Percentiles rank a stretch among this genome's conserved stretches.
These are phyloP conservation scores for Warburgia ugandensis DNA, from an alignment of 164 flowering plant genomes.

Conservation along the genomic window DNA sequence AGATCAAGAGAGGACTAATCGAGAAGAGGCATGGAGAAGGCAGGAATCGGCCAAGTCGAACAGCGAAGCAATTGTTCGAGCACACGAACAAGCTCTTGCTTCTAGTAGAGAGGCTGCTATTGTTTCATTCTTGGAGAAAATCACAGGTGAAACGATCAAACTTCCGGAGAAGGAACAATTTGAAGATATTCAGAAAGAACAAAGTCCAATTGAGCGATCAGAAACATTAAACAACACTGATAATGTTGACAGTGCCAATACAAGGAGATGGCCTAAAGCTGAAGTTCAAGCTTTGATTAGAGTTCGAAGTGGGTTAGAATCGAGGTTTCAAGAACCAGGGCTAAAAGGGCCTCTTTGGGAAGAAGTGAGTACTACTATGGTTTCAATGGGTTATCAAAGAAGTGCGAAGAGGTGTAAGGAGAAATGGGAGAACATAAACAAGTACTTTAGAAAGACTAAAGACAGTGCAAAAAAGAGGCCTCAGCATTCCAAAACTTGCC, in stretches of 20 bases:
- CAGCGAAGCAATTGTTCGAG: not conserved
- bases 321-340: slow-evolving; percentile 10
- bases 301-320: slow-evolving; percentile 10
- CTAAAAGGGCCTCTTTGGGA: slow-evolving; percentile 15
- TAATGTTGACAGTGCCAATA: not conserved
- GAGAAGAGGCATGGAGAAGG: slow-evolving; percentile 13
- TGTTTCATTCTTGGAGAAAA: slow-evolving; percentile 11
- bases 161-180: not conserved
- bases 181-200: not conserved
- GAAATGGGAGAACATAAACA: slow-evolving; percentile 21
- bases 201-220: not conserved
- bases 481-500: slow-evolving; percentile 13
- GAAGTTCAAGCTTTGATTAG: slow-evolving; percentile 14
- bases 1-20: slow-evolving; percentile 9
- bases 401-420: slow-evolving; percentile 18
- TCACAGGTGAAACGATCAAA: slow-evolving; percentile 7
- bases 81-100: slow-evolving; percentile 8
- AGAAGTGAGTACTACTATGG: slow-evolving; percentile 12
- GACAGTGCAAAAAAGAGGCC: slow-evolving; percentile 8
- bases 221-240: not conserved
- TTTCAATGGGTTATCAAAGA: slow-evolving; percentile 8
- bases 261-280: slow-evolving; percentile 12
- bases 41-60: slow-evolving; percentile 2
- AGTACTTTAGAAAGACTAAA: slow-evolving; percentile 13
- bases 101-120: slow-evolving; percentile 11